phyloP scores from a whole-genome alignment of 2,329 filamentous ascomycete species.

The Aschersonia sp. region DNA sequence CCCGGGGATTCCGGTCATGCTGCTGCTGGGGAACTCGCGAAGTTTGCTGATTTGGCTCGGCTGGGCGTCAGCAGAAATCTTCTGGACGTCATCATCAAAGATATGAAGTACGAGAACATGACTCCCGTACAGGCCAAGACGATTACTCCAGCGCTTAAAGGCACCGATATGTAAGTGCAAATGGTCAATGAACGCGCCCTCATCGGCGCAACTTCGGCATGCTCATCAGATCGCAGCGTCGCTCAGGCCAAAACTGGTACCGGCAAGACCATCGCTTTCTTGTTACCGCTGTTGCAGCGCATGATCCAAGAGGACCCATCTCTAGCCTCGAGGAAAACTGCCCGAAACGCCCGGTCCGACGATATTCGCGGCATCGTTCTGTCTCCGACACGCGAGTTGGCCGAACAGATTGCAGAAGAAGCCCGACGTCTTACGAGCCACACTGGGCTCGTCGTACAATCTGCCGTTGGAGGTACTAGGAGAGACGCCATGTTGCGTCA shows the following conservation, averaged over 20 bases:
- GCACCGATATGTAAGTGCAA: constrained; percentile 73
- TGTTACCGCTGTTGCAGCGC: constrained; percentile 71
- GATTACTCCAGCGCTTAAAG: constrained; percentile 64
- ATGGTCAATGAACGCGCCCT: constrained; percentile 16
- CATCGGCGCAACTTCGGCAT: background rate
- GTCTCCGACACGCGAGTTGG: constrained; percentile 69
- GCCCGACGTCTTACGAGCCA: constrained; percentile 50
- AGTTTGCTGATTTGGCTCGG: constrained; percentile 28
- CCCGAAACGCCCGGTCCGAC: constrained; percentile 24
- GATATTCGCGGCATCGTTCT: constrained; percentile 59
- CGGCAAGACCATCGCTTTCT: constrained; percentile 89
- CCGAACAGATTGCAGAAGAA: constrained; percentile 68
- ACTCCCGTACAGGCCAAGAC: constrained; percentile 82
- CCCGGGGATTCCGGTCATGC: constrained; percentile 1
- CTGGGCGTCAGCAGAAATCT: constrained; percentile 48
- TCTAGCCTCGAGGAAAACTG: constrained; percentile 33
- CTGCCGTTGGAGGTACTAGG: constrained; percentile 83
- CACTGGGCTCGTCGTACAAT: constrained; percentile 54
- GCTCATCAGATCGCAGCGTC: constrained; percentile 38
- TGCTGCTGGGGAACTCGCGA: constrained; percentile 14
- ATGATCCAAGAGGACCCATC: constrained; percentile 51
- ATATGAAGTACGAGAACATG: constrained; percentile 72
- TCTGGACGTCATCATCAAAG: constrained; percentile 51
- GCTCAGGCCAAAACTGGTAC: constrained; percentile 96
- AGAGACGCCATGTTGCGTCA: constrained; percentile 53